phyloP scores from a whole-genome alignment of 371 early-diverging fungal genomes.

The Syncephalastrum contaminatum region DNA sequence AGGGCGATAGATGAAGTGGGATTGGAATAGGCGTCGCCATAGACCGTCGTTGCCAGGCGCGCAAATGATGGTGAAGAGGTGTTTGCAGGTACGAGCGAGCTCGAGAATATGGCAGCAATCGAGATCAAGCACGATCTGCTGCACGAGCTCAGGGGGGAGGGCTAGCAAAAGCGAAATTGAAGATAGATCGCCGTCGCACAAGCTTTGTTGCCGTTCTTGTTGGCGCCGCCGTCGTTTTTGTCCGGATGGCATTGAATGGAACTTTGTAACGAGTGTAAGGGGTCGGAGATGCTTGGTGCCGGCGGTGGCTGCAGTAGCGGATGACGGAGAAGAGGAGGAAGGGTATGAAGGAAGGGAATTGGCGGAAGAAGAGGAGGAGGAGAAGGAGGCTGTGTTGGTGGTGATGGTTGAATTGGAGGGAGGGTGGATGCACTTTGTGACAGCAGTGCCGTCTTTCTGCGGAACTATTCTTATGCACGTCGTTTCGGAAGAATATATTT shows the following conservation, averaged over 20 bases:
- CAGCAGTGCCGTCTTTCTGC: slow-evolving; percentile 17
- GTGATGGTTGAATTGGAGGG: neutral
- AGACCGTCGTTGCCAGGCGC: slow-evolving; percentile 13
- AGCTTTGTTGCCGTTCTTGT: neutral
- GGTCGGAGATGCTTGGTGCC: neutral
- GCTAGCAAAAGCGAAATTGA: slow-evolving; percentile 5
- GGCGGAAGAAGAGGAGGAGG: neutral
- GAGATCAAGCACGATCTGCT: slow-evolving; percentile 19
- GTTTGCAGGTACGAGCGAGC: slow-evolving; percentile 23
- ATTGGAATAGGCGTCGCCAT: slow-evolving; percentile 17
- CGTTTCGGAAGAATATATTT: slow-evolving; percentile 8
- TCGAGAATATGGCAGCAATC: slow-evolving; percentile 23
- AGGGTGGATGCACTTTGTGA: slow-evolving; percentile 14
- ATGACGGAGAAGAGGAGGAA: neutral
- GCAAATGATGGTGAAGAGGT: slow-evolving; percentile 17
- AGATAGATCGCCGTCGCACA: too few relatives aligned
- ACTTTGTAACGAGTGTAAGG: too few relatives aligned
- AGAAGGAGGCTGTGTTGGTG: neutral
- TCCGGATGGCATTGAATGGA: neutral
- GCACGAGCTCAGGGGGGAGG: slow-evolving; percentile 32
- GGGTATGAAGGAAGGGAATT: slow-evolving; percentile 6
- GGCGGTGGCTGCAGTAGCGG: neutral
- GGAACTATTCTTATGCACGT: slow-evolving; percentile 15
- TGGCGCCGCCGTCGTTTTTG: neutral
- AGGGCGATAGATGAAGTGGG: slow-evolving; percentile 18